Base-by-base conservation (phyloP, 306 rosid species). In the Gillenia trifoliata region DNA sequence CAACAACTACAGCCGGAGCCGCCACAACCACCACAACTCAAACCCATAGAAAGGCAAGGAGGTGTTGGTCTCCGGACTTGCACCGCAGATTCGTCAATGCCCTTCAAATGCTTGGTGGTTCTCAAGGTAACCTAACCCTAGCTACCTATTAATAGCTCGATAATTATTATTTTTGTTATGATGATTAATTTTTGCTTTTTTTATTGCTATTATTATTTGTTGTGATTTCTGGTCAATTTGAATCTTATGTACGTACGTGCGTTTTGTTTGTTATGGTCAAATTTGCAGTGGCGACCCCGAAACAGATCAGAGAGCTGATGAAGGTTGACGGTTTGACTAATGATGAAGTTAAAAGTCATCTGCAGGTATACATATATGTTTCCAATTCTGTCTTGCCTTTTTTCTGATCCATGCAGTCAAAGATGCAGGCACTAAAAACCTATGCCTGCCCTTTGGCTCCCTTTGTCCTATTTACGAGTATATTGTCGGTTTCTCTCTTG, bases 251-350 rank as follows among this genome's bases (percentile, higher is more conserved):
- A 52, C 26, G 7, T 60, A 60, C 10, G 28, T 63, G 62, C 29
- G 23, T 78, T 64, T 68, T 64, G 4, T 40, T 70, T 61, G 7
- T n/a, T 65, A 63, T 29, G 49, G 33, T 64, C 26, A 10, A 70
- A 73, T 78, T 11, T 62, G 30, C 84, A 92, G 99, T 89, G 78
- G 99, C 99, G 23, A 95, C 99, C 4, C 99, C 99, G 76, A 95
- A 95, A 68, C 99, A 95, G 81, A 95, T 95, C 36, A 92, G 99
- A 79, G 99, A 95, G 82, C 83, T 92, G 87, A 95, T 95, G 99
- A 95, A 95, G 85, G 97, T 95, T 77, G 99, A 95, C 61, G 99
- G 99, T 85, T 95, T 95, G 98, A 95, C 99, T 88, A 95, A 95
- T 71, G 99, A 95, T 86, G 99, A 95, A 86, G 99, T 95, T 74